A percentile compares a stretch with the other conserved stretches of the same genome.
These are phyloP conservation scores for Phytopythium aichiense DNA, from an alignment of 352 stramenopile genomes.

Conservation along the genomic window DNA sequence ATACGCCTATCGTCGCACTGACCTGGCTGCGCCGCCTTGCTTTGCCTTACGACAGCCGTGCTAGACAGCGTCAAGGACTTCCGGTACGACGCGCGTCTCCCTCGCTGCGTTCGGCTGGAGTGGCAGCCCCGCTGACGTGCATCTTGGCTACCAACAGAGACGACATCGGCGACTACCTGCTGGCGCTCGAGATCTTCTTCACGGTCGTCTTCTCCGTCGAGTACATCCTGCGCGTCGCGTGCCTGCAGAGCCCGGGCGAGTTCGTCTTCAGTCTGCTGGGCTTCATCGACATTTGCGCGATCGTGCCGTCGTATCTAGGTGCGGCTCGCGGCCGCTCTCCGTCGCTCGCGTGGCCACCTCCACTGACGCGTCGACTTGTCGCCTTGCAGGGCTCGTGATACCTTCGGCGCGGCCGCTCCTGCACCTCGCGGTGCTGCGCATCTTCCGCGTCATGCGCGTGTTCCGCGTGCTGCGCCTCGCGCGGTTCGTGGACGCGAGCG, in stretches of 20 bases:
- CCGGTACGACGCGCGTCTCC: constrained; percentile 21
- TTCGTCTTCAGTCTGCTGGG: constrained; percentile 73
- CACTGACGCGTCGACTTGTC: background rate
- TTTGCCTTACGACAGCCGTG: constrained; percentile 29
- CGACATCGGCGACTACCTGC: constrained; percentile 53
- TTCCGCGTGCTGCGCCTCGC: constrained; percentile 71
- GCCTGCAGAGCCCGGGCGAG: constrained; percentile 49
- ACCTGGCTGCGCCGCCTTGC: background rate
- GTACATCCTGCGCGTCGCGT: constrained; percentile 63
- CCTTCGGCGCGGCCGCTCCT: constrained; percentile 51
- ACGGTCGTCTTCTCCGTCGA: constrained; percentile 80
- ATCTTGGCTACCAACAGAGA: constrained; percentile 24
- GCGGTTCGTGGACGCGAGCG: constrained; percentile 67
- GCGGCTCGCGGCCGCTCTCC: constrained; percentile 2
- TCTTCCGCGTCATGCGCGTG: constrained; percentile 77
- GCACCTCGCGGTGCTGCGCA: constrained; percentile 61
- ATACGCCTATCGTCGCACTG: background rate
- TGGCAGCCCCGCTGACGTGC: background rate
- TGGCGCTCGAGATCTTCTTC: constrained; percentile 73
- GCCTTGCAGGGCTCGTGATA: constrained; percentile 38
- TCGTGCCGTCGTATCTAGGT: constrained; percentile 80
- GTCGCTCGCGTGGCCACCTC: constrained; percentile 1
- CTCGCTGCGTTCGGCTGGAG: background rate
- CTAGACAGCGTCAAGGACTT: constrained; percentile 69
- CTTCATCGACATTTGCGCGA: constrained; percentile 69